Evolutionary conservation across 1,139 yeast species (phyloP).

Genomic region (Wickerhamomyces sp.): DNA sequence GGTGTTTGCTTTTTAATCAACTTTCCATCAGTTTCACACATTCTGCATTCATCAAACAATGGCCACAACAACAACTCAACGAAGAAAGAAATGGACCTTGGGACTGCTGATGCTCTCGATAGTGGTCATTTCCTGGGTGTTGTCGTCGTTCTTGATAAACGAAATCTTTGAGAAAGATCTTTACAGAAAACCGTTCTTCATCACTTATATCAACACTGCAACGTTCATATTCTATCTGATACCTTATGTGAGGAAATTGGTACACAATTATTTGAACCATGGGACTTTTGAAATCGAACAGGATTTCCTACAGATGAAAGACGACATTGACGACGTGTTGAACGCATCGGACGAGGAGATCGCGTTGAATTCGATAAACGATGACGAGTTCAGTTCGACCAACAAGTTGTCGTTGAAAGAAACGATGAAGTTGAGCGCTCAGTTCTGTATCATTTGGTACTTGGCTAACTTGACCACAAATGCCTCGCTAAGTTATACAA

Average conservation of each 20-base stretch:
- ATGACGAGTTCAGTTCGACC: too few species aligned
- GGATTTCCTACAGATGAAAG: constrained; percentile 22
- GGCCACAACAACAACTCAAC: too few species aligned
- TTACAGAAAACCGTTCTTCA: constrained; percentile 88
- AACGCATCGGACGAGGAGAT: constrained; percentile 22
- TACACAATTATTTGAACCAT: constrained; percentile 23
- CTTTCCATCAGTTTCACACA: too few species aligned
- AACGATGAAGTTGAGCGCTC: constrained; percentile 62
- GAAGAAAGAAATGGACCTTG: constrained; percentile 49
- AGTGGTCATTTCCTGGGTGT: constrained; percentile 85
- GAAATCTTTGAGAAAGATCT: constrained; percentile 61
- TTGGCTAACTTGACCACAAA: constrained; percentile 83
- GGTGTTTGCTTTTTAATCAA: too few species aligned
- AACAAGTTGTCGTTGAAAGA: constrained; percentile 35
- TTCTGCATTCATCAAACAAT: too few species aligned
- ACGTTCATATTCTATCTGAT: constrained; percentile 73
- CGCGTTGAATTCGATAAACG: constrained; percentile 19
- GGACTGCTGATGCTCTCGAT: constrained; percentile 69
- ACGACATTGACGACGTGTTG: constrained; percentile 25
- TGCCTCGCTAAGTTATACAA: constrained; percentile 79
- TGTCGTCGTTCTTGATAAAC: constrained; percentile 76
- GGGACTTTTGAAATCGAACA: too few species aligned
- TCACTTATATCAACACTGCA: constrained; percentile 87
- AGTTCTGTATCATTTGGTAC: constrained; percentile 87
- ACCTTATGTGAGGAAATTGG: constrained; percentile 44